Evolutionary conservation across 192 early-diverging fungal species (phyloP).

Genomic region (Rhizophagus clarus): DNA sequence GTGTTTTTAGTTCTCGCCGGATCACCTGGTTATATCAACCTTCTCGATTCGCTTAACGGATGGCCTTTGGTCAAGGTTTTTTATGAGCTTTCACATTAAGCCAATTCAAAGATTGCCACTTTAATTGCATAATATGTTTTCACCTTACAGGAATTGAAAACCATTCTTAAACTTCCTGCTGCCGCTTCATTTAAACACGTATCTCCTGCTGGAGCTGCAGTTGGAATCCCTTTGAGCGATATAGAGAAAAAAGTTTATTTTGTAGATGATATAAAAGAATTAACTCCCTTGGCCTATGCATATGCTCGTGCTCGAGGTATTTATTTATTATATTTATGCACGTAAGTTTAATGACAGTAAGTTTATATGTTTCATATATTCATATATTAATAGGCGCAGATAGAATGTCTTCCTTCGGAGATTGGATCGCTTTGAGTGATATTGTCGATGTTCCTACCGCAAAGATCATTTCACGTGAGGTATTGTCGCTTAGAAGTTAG

Average conservation of each 20-base stretch:
- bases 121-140: neutral
- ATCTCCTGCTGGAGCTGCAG: slow-evolving; percentile 96
- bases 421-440: slow-evolving; percentile 95
- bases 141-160: slow-evolving; percentile 64
- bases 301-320: slow-evolving; percentile 92
- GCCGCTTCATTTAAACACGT: slow-evolving; percentile 99
- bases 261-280: slow-evolving; percentile 80
- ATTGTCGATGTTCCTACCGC: slow-evolving; percentile 90
- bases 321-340: neutral
- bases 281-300: slow-evolving; percentile 86
- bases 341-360: no score
- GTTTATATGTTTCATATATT: neutral
- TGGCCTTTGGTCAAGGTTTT: slow-evolving; percentile 92
- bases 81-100: neutral
- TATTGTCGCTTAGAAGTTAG: slow-evolving; percentile 42
- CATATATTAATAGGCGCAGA: slow-evolving; percentile 73
- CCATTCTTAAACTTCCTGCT: slow-evolving; percentile 85
- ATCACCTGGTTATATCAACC: slow-evolving; percentile 97
- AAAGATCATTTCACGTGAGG: slow-evolving; percentile 93
- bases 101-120: no score
- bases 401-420: slow-evolving; percentile 99
- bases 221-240: slow-evolving; percentile 77
- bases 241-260: slow-evolving; percentile 89
- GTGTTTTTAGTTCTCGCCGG: slow-evolving; percentile 75
- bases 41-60: slow-evolving; percentile 94